Base-by-base conservation (phyloP, 2,329 filamentous ascomycete species). In the Colletotrichum agaves region DNA sequence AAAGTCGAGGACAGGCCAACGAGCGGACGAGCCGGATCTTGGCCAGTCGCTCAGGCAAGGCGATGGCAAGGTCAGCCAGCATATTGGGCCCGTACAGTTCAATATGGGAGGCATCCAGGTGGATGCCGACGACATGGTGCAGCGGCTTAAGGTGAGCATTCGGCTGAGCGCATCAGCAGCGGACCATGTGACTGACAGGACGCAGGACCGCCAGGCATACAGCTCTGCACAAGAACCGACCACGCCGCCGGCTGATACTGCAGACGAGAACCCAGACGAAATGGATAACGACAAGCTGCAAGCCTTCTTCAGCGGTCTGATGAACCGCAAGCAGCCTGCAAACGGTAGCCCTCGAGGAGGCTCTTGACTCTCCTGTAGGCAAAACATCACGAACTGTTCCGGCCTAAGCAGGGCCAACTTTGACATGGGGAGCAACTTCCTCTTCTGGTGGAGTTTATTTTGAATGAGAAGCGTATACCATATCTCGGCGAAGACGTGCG, bases 41-140 rank as follows among this genome's bases (percentile, higher is more conserved):
- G 68, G 71, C 13, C 69, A 71, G 3, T 70, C 74, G 2, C 72
- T 74, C 21, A 72, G 73, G n/a, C 53, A 73, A 5, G 78, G 79
- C 47, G 72, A 76, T n/a, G 78, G 79, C 70, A 82, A 80, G 70
- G 83, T 87, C 61, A 90, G 90, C 73, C 92, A 95, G 74, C 94
- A 97, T 74, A 97, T 97, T 74, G 94, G 94, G 0, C 94, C 94
- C 0, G 94, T 98, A 71, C 94, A 97, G 76, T 98, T 98, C 82
- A 99, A 99, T 77, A 96, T 99, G 87, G 96, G 96, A 46, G 96
- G 96, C 60, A 98, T 99, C 70, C 94, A 97, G 76, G 93, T 97
- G 33, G 94, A 98, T 79, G 94, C 94, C 8, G 94, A 97, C 75
- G 94, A 97, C 74, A 96, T 97, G 91, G 81, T 97, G 65, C 91